phyloP scores from a whole-genome alignment of 2,329 filamentous ascomycete species.

The Aspergillus flavus region DNA sequence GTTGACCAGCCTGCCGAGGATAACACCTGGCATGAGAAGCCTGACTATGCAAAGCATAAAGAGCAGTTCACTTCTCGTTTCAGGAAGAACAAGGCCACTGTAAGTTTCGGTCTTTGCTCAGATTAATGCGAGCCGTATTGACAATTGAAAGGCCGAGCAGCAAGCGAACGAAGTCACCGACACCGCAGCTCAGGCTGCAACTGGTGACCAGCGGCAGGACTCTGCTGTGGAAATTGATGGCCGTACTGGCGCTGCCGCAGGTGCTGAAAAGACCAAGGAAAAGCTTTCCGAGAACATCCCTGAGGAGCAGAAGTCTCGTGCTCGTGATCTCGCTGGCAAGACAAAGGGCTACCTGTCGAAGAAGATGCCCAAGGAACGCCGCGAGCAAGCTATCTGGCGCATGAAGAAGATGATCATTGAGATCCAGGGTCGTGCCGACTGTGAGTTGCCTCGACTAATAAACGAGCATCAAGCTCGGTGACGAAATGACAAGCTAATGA shows the following conservation, averaged over 20 bases:
- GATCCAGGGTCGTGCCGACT: slow-evolving; percentile 93
- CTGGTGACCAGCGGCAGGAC: slow-evolving; percentile 50
- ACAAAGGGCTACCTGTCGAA: slow-evolving; percentile 75
- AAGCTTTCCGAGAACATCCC: slow-evolving; percentile 65
- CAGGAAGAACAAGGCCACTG: slow-evolving; percentile 59
- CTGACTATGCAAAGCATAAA: slow-evolving; percentile 69
- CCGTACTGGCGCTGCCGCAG: slow-evolving; percentile 48
- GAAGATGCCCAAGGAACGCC: slow-evolving; percentile 90
- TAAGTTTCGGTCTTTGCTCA: slow-evolving; percentile 31
- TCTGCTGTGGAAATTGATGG: slow-evolving; percentile 57
- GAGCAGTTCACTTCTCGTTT: slow-evolving; percentile 65
- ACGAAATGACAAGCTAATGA: slow-evolving; percentile 12
- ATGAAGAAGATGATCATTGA: slow-evolving; percentile 98
- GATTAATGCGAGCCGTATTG: background rate
- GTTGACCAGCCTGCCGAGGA: slow-evolving; percentile 85
- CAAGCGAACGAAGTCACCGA: slow-evolving; percentile 61
- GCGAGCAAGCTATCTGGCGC: slow-evolving; percentile 87
- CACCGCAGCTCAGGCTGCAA: slow-evolving; percentile 54
- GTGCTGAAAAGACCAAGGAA: slow-evolving; percentile 46
- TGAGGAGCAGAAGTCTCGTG: slow-evolving; percentile 55
- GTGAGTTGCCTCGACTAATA: slow-evolving; percentile 45
- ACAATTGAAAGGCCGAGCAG: slow-evolving; percentile 37
- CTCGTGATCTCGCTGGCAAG: slow-evolving; percentile 42
- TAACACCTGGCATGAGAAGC: slow-evolving; percentile 90
- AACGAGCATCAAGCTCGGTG: background rate